phyloP scores from a whole-genome alignment of 1,284 basidiomycete species.

The Rhodofomes roseus region DNA sequence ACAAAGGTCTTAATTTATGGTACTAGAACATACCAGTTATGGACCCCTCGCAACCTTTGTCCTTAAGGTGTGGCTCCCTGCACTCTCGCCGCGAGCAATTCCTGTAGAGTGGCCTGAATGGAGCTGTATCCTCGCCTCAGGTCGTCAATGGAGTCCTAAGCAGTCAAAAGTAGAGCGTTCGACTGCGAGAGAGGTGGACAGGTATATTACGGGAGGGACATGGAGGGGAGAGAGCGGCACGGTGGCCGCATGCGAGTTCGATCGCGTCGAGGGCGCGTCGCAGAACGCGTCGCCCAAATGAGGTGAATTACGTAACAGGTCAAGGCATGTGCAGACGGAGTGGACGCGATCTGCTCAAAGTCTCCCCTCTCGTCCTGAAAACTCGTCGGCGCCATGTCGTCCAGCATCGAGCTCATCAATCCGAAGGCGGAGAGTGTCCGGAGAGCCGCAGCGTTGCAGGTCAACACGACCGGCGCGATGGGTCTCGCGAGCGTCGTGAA shows the following conservation, averaged over 20 bases:
- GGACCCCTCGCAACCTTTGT: background rate
- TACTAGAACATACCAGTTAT: background rate
- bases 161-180: no score
- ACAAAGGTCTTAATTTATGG: background rate
- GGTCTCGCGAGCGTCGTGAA: conserved; percentile 97
- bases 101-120: no score
- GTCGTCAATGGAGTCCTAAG: no score
- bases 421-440: conserved; percentile 95
- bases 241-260: background rate
- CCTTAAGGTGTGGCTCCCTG: background rate
- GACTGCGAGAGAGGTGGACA: no score
- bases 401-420: conserved; percentile 90
- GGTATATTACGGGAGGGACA: background rate
- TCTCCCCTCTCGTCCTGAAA: background rate
- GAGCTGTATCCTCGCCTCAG: no score
- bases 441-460: conserved; percentile 90
- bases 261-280: background rate
- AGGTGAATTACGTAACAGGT: background rate
- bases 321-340: background rate
- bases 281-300: background rate
- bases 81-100: no score
- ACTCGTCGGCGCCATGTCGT: conserved; percentile 47
- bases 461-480: conserved; percentile 91
- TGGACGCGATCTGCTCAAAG: background rate
- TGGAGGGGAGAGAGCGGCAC: background rate